Base-by-base conservation (phyloP, 805 yeast genomes). In the Wickerhamiella dianesei region DNA sequence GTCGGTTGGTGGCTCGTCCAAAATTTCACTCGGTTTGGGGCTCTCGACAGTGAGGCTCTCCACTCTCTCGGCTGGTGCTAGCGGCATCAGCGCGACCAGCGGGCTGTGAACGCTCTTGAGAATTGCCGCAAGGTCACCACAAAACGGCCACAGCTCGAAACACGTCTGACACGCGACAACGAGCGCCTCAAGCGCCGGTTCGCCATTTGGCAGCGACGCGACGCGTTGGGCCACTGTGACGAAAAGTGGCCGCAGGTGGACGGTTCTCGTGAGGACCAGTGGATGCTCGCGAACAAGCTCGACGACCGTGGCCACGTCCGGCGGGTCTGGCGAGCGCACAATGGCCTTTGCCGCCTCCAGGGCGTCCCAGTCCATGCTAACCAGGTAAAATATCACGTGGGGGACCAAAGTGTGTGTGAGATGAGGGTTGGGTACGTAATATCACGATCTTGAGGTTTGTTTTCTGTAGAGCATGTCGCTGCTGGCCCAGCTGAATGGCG, bases 401-500 rank as follows among this genome's bases (percentile, higher is more conserved):
- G 35, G 13, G 14, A 29, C 35, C 13, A 29, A 29, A 29, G 9
- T 9, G 14, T 29, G 14, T 29, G 14, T 29, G n/a, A n/a, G n/a
- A n/a, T n/a, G n/a, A n/a, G n/a, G n/a, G n/a, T n/a, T n/a, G n/a
- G n/a, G n/a, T n/a, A n/a, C n/a, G n/a, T n/a, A n/a, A n/a, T n/a
- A n/a, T n/a, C n/a, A n/a, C n/a, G n/a, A n/a, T n/a, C n/a, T n/a
- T n/a, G n/a, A n/a, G n/a, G n/a, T n/a, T n/a, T n/a, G n/a, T n/a
- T n/a, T n/a, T n/a, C n/a, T 12, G 12, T 12, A 4, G 6, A 50
- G 44, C 49, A 50, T 48, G 39, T 36, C 39, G 17, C 41, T 39
- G 25, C n/a, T 66, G 18, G 59, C 56, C 37, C 65, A 64, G 54
- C 58, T 66, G 39, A 59, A 64, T 41, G 59, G 60, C 21, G 70